Evolutionary conservation across 306 rosid genomes (phyloP), one percentile per base, ranked within the genome.

Genomic region (Acacia melanoxylon): DNA sequence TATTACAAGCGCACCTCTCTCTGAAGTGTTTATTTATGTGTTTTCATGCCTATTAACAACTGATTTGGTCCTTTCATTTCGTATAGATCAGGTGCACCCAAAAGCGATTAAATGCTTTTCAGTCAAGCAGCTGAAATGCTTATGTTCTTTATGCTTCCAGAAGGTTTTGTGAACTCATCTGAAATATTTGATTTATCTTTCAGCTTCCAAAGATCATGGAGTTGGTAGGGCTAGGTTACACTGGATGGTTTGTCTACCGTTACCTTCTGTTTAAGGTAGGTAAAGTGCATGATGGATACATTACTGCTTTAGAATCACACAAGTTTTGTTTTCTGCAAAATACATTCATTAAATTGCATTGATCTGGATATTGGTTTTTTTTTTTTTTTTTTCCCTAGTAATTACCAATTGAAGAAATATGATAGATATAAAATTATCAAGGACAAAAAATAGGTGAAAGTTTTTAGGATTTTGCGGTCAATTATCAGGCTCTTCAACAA

Each of bases 161-260:
- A 72, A 80, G 19, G 40, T 67, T 11, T 61, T 44, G 72, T 66
- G 45, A 76, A 59, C 81, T 70, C 67, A n/a, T 79, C 81, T 85
- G 52, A 81, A 71, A 76, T 72, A 12, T 13, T 78, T 40, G 69
- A 17, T 83, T 13, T 25, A 45, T 48, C 59, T 68, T 72, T 72
- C 97, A 96, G 99, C 97, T 96, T 83, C 99, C 99, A 35, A 96
- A 93, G 92, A 40, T 96, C 75, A 49, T 96, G 92, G 99, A 96
- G 88, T 89, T 96, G 91, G 99, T 96, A 66, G 99, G 99, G 83
- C 92, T 96, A 73, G 99, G 97, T 67, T 96, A 96, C 82, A 93
- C 99, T 0, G 99, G 99, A 67, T 96, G 99, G 99, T 96, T 96
- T 49, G 99, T 96, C 86, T 96, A 96, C 86, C 98, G 99, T 41